phyloP scores from a whole-genome alignment of 2,329 filamentous ascomycete genomes.

The Lasiodiplodia sp. region DNA sequence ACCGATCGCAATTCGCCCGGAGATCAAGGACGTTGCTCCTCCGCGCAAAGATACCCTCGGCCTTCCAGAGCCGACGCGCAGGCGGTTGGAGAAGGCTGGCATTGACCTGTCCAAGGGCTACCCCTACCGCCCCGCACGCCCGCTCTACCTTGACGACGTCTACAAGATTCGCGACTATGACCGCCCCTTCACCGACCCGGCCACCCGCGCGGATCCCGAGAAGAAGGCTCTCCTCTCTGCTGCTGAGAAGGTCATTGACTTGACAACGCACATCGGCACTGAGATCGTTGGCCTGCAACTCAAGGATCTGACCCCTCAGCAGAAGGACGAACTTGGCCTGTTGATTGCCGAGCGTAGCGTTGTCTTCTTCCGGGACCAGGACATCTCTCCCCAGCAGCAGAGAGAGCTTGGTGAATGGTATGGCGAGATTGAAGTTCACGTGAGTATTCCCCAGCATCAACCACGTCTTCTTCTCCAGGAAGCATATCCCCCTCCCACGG shows the following conservation, averaged over 20 bases:
- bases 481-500: too few species aligned
- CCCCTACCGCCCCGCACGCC: slow-evolving; percentile 72
- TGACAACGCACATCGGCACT: slow-evolving; percentile 69
- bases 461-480: neutral
- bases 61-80: slow-evolving; percentile 64
- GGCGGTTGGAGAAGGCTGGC: slow-evolving; percentile 70
- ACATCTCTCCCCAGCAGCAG: slow-evolving; percentile 35
- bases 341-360: slow-evolving; percentile 70
- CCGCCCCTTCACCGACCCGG: slow-evolving; percentile 65
- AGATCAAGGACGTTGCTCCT: slow-evolving; percentile 68
- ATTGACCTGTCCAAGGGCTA: slow-evolving; percentile 75
- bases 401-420: slow-evolving; percentile 64
- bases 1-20: slow-evolving; percentile 59
- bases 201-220: slow-evolving; percentile 69
- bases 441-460: slow-evolving; percentile 45
- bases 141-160: slow-evolving; percentile 74
- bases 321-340: slow-evolving; percentile 68
- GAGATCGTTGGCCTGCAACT: slow-evolving; percentile 70
- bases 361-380: slow-evolving; percentile 71
- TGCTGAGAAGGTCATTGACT: slow-evolving; percentile 68
- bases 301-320: slow-evolving; percentile 65
- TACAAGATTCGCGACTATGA: slow-evolving; percentile 68
- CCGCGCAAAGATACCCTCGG: slow-evolving; percentile 70
- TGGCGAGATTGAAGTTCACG: slow-evolving; percentile 73
- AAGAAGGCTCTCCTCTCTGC: slow-evolving; percentile 68